Conservation (phyloP, 148 eudicot species). For the Limonium bicolor region DNA sequence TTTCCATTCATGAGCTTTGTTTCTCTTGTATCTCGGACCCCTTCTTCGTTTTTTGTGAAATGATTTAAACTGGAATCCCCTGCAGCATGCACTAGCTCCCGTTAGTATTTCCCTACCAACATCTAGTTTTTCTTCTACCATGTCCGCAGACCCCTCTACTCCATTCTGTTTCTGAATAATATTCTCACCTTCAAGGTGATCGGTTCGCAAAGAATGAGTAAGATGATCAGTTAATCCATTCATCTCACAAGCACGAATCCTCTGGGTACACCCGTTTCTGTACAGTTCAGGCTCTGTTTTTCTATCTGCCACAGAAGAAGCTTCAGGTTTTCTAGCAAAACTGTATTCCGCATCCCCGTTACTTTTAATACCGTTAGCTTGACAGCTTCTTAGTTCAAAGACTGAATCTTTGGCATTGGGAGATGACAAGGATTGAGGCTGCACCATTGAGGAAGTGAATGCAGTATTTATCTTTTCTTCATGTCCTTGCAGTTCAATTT, state of each 20-base stretch:
- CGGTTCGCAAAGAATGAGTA: slow-evolving; percentile 15
- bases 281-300: slow-evolving; percentile 41
- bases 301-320: slow-evolving; percentile 49
- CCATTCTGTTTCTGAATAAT: slow-evolving; percentile 12
- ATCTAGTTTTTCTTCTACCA: slow-evolving; percentile 11
- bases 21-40: slow-evolving; percentile 17
- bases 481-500: too few relatives aligned
- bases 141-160: slow-evolving; percentile 5
- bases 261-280: slow-evolving; percentile 68
- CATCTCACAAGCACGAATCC: slow-evolving; percentile 60
- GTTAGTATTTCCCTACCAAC: slow-evolving; percentile 1
- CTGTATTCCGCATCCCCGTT: slow-evolving; percentile 5
- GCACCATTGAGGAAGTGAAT: slow-evolving; percentile 1
- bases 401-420: too few relatives aligned
- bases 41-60: slow-evolving; percentile 13
- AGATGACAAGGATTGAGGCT: too few relatives aligned
- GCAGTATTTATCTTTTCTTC: too few relatives aligned
- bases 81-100: slow-evolving; percentile 1
- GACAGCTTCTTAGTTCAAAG: too few relatives aligned
- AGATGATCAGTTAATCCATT: slow-evolving; percentile 29
- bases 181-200: slow-evolving; percentile 14
- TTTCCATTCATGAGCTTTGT: slow-evolving; percentile 7
- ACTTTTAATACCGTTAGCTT: too few relatives aligned
- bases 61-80: slow-evolving; percentile 6
- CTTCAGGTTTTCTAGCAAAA: slow-evolving; percentile 18